Conservation (phyloP, 73 alveolate genomes). For the Paramecium pentaurelia region DNA sequence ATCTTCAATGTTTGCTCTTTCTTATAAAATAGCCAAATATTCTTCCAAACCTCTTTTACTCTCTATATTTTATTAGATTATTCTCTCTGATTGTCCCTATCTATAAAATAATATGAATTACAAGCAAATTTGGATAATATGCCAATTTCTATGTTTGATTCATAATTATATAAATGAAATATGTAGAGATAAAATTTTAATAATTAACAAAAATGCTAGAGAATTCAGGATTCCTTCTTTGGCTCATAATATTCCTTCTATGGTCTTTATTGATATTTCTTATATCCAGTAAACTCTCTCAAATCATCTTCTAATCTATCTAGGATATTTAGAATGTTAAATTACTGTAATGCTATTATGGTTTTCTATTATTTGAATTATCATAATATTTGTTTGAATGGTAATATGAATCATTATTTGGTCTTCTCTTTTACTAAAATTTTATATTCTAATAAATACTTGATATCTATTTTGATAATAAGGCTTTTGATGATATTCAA, state of each 20-base stretch:
- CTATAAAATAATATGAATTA: neutral
- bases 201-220: neutral
- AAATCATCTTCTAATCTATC: constrained; percentile 20
- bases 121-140: constrained; percentile 40
- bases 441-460: neutral
- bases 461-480: neutral
- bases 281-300: constrained; percentile 14
- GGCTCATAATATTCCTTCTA: neutral
- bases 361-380: neutral
- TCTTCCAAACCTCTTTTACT: neutral
- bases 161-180: neutral
- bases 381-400: neutral
- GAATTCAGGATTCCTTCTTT: constrained; percentile 20
- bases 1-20: constrained; percentile 19
- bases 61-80: neutral
- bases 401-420: neutral
- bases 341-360: neutral
- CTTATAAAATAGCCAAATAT: neutral
- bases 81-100: constrained; percentile 1
- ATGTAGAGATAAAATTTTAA: neutral
- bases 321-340: neutral
- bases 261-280: neutral
- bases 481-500: neutral
- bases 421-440: neutral
- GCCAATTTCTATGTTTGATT: neutral